Evolutionary conservation across 2,329 filamentous ascomycete genomes (phyloP), one percentile per base, ranked within the genome.

Genomic region (Hortaea werneckii): DNA sequence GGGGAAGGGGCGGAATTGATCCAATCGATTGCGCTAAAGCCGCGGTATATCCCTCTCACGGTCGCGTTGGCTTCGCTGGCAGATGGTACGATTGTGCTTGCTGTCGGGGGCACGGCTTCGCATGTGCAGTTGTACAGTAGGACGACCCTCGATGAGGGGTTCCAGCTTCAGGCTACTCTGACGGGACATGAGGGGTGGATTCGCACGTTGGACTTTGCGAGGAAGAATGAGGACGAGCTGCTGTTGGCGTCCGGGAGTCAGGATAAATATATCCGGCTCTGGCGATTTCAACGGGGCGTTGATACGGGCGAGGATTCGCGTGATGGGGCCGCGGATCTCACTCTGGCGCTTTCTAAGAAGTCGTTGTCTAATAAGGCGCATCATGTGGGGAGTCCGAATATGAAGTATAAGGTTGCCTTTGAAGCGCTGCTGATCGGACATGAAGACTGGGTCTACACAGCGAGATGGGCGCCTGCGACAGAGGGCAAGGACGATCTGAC

Each of bases 401-500:
- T 70, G 4, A 82, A 83, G 53, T 90, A 85, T 65, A 85, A 84
- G 5, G 74, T 95, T 46, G 94, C 88, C 0, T 96, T 98, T 55
- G 92, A 98, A 65, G 92, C 92, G 1, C 72, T 98, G 2, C 76
- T 98, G 5, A 77, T 98, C 2, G 92, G 92, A 6, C 92, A 98
- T 60, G 92, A 98, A 62, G 92, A 98, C 60, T 98, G 92, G 92
- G 90, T 98, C 47, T 96, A 95, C 66, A 94, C 85, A 46, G 82
- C 86, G 1, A 73, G 75, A 45, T 95, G 89, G 89, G 76, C 77
- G 48, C 72, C 73, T 5, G 63, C 70, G 38, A 58, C 67, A 10
- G 67, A 71, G 48, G 66, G 64, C 41, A 67, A 62, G 2, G 48
- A 51, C 12, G 34, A 43, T 9, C 55, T 58, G 11, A 78, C 74